Percentiles rank a stretch among this genome's conserved stretches.
Conservation (phyloP, 306 rosid genomes). For the Trifolium repens region DNA sequence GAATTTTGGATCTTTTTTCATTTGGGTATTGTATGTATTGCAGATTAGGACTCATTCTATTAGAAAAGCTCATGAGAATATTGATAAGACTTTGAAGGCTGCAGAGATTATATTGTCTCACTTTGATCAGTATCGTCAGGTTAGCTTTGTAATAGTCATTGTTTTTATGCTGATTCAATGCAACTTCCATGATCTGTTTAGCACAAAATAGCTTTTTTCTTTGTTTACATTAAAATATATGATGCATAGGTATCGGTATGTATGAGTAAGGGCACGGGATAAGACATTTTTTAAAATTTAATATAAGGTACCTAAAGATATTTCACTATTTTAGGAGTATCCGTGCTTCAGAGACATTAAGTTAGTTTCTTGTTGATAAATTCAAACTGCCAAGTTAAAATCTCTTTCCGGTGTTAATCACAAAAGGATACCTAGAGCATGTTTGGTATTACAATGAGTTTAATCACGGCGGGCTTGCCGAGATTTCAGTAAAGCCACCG, state of each 20-base stretch:
- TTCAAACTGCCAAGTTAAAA: not conserved
- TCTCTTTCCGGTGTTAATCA: not conserved
- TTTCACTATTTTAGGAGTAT: too few species aligned
- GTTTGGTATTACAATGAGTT: too few species aligned
- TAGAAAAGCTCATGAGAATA: conserved; percentile 95
- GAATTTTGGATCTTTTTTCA: conserved; percentile 42
- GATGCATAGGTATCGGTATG: too few species aligned
- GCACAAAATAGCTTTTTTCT: not conserved
- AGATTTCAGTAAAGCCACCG: too few species aligned
- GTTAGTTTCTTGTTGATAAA: conserved; percentile 12
- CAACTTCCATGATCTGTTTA: conserved; percentile 33
- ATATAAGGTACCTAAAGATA: too few species aligned
- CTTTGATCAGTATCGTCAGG: conserved; percentile 94
- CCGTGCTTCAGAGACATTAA: not conserved
- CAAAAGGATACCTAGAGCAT: not conserved
- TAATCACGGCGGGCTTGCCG: too few species aligned
- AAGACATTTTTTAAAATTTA: too few species aligned
- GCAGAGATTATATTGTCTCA: conserved; percentile 87
- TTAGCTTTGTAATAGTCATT: conserved; percentile 38
- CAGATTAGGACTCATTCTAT: conserved; percentile 92
- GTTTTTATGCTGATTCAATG: conserved; percentile 22
- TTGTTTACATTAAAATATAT: conserved; percentile 5
- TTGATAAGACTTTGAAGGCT: conserved; percentile 86
- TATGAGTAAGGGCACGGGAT: too few species aligned
- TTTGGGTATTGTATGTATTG: conserved; percentile 34